These are phyloP conservation scores for Thielaviopsis ethacetica DNA, from an alignment of 2,329 filamentous ascomycete species.

Conservation along the genomic window DNA sequence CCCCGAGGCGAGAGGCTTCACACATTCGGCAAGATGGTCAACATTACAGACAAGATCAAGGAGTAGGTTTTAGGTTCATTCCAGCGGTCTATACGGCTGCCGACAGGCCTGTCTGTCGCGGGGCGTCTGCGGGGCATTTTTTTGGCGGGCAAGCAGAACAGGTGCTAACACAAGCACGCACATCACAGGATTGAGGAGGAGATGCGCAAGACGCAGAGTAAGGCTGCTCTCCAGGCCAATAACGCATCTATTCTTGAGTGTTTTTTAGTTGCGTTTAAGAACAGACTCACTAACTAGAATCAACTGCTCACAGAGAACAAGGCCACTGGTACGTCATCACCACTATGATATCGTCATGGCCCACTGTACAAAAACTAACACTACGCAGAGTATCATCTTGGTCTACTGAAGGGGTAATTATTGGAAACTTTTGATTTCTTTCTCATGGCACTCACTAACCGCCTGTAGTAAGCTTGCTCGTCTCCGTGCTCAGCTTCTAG, in stretches of 20 bases:
- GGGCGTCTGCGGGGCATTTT: constrained; percentile 1
- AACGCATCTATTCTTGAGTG: too few species aligned
- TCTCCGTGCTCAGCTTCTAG: constrained; percentile 81
- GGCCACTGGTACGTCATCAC: constrained; percentile 62
- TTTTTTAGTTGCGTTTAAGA: too few species aligned
- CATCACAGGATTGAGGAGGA: constrained; percentile 88
- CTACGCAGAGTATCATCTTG: constrained; percentile 83
- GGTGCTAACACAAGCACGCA: constrained; percentile 15
- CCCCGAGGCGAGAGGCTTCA: not conserved
- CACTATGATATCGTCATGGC: not conserved
- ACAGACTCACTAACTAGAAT: constrained; percentile 1
- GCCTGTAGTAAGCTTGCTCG: constrained; percentile 73
- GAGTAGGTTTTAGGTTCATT: constrained; percentile 45
- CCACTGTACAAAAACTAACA: not conserved
- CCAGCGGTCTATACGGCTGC: not conserved
- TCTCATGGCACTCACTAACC: not conserved
- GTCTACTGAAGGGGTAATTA: constrained; percentile 81
- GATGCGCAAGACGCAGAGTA: constrained; percentile 98
- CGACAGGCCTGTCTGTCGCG: not conserved
- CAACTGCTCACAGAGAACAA: constrained; percentile 64
- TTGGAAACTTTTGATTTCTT: constrained; percentile 3
- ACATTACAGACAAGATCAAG: constrained; percentile 99
- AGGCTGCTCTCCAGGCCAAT: constrained; percentile 18
- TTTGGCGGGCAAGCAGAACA: not conserved
- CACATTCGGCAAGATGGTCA: constrained; percentile 59